Evolutionary conservation across 768 basidiomycete genomes (phyloP).

Genomic region (Hypholoma sublateritium): DNA sequence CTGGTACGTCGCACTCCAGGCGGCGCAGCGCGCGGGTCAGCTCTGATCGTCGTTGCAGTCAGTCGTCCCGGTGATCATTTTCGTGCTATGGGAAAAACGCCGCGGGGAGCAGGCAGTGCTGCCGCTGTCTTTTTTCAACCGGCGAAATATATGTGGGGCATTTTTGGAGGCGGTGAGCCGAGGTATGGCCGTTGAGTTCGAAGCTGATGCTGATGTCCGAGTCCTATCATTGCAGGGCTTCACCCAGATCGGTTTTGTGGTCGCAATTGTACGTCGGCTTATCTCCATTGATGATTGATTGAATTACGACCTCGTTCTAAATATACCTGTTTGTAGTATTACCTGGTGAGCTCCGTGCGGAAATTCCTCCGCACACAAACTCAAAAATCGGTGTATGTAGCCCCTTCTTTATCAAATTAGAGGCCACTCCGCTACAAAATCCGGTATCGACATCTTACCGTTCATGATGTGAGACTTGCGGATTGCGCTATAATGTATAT

Average conservation of each 20-base stretch:
- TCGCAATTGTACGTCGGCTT: not conserved
- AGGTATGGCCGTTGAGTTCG: no score
- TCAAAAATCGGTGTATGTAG: not conserved
- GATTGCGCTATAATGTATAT: not conserved
- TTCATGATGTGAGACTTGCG: not conserved
- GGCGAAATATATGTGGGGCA: slow-evolving; percentile 1
- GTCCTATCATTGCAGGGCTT: not conserved
- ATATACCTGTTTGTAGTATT: not conserved
- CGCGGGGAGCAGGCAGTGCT: slow-evolving; percentile 4
- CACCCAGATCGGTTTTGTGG: not conserved
- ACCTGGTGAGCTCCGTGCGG: not conserved
- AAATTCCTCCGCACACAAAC: not conserved
- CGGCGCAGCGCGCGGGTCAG: no score
- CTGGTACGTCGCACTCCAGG: not conserved
- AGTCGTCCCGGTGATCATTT: not conserved
- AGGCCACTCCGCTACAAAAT: slow-evolving; percentile 5
- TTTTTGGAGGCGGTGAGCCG: slow-evolving; percentile 1
- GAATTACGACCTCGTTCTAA: not conserved
- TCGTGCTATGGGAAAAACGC: slow-evolving; percentile 2
- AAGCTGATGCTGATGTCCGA: not conserved
- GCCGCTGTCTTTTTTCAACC: slow-evolving; percentile 1
- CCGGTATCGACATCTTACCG: slow-evolving; percentile 11
- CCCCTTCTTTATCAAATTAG: slow-evolving; percentile 7
- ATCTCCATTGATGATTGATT: not conserved
- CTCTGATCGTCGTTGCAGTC: not conserved